phyloP scores from a whole-genome alignment of 495 filamentous ascomycete species.

The Parachaetomium inaequale region DNA sequence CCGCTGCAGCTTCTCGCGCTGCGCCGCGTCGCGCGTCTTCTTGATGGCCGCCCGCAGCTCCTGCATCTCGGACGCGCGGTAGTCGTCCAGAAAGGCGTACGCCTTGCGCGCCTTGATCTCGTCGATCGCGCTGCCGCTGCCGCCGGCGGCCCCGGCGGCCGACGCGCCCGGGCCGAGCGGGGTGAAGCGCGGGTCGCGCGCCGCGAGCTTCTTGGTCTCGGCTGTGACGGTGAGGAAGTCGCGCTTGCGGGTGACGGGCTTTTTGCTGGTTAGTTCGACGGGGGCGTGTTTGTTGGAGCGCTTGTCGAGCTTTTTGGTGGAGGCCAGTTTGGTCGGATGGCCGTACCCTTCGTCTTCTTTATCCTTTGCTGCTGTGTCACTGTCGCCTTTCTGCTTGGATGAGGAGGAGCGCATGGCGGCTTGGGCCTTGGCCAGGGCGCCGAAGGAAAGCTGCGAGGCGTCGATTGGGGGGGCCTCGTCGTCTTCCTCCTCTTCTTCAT shows the following conservation, averaged over 20 bases:
- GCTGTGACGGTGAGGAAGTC: slow-evolving; percentile 59
- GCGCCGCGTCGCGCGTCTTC: slow-evolving; percentile 59
- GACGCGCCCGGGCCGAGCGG: slow-evolving; percentile 50
- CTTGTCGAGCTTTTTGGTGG: slow-evolving; percentile 21
- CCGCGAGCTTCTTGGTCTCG: slow-evolving; percentile 49
- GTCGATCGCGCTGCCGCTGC: slow-evolving; percentile 41
- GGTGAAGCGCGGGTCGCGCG: slow-evolving; percentile 82
- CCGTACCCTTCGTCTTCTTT: slow-evolving; percentile 14
- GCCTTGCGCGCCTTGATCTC: slow-evolving; percentile 57
- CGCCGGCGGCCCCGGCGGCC: slow-evolving; percentile 9
- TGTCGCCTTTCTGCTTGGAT: slow-evolving; percentile 6
- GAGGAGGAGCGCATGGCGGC: slow-evolving; percentile 52
- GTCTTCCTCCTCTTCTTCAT: slow-evolving; percentile 35
- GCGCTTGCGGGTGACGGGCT: slow-evolving; percentile 73
- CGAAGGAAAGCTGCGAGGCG: slow-evolving; percentile 68
- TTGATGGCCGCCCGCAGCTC: slow-evolving; percentile 62
- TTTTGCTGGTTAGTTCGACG: slow-evolving; percentile 71
- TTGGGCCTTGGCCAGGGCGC: slow-evolving; percentile 81
- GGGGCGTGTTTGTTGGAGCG: slow-evolving; percentile 86
- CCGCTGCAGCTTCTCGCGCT: slow-evolving; percentile 63
- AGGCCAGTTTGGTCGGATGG: slow-evolving; percentile 3
- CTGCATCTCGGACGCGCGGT: slow-evolving; percentile 72
- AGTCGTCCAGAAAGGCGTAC: slow-evolving; percentile 84
- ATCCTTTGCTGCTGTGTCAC: slow-evolving; percentile 6
- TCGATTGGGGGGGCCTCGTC: slow-evolving; percentile 25